These are phyloP conservation scores for Daedaleopsis nitida DNA, from an alignment of 768 basidiomycete species.

Conservation along the genomic window DNA sequence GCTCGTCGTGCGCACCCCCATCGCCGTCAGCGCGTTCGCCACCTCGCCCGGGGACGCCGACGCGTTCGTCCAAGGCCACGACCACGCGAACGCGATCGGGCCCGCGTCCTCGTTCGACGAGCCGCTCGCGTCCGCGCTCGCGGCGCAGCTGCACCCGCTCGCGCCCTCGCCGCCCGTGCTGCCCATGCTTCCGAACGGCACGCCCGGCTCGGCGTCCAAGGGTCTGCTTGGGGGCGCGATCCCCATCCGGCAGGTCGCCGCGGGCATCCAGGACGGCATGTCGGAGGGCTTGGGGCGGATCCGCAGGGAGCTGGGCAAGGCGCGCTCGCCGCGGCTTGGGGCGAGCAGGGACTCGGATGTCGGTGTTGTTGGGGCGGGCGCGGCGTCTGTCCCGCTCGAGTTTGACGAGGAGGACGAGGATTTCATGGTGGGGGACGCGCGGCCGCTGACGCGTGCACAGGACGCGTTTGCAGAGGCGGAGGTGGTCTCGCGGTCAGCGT, in stretches of 20 bases:
- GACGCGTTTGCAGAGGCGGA: conserved; percentile 13
- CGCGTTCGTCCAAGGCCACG: conserved; percentile 55
- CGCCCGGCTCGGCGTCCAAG: conserved; percentile 41
- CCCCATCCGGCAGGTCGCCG: conserved; percentile 56
- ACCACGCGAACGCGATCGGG: conserved; percentile 41
- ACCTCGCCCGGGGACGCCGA: conserved; percentile 41
- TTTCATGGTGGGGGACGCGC: conserved; percentile 35
- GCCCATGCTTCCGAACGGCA: conserved; percentile 83
- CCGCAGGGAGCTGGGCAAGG: conserved; percentile 54
- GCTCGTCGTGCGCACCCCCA: conserved; percentile 73
- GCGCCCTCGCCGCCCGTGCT: conserved; percentile 46
- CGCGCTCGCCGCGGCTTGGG: conserved; percentile 45
- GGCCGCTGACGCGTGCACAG: not conserved
- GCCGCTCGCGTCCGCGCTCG: conserved; percentile 73
- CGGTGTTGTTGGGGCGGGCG: conserved; percentile 6
- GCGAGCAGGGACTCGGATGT: conserved; percentile 24
- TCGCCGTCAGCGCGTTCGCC: conserved; percentile 61
- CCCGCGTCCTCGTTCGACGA: conserved; percentile 71
- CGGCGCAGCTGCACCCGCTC: conserved; percentile 57
- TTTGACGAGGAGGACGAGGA: conserved; percentile 76
- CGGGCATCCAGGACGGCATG: conserved; percentile 54
- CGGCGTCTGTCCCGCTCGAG: conserved; percentile 46
- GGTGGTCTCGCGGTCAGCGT: conserved; percentile 24
- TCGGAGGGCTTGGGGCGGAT: conserved; percentile 63
- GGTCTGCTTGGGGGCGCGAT: conserved; percentile 45